Base-by-base conservation (phyloP, 768 basidiomycete species). In the Lactarius sanguifluus region DNA sequence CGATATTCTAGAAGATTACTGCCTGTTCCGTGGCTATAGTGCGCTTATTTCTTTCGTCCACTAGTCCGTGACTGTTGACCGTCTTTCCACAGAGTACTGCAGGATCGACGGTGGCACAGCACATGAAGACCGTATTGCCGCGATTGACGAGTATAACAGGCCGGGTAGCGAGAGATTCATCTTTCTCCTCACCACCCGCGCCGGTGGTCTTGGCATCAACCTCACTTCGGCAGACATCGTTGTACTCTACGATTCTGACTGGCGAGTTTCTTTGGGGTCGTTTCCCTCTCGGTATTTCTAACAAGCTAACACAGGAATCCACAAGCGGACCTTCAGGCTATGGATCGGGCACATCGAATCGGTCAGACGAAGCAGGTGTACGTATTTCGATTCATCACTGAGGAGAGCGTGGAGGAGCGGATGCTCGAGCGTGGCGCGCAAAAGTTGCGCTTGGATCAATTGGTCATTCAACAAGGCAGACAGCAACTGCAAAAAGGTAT, bases 321-420 rank as follows among this genome's bases (percentile, higher is more conserved):
- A 1, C 97, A 99, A 79, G 97, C 96, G 2, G 97, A 99, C 80
- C 78, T 99, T 56, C 97, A 99, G 75, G 97, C 97, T 5, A 98
- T 97, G 96, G 95, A 98, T 74, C 91, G 94, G 64, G 96, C 96
- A 0, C 95, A 96, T 79, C 91, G 94, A 64, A 96, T 96, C 68
- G 95, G 95, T 3, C 95, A 98, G 78, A 96, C 92, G 55, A 98
- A 96, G 78, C 95, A 98, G 77, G 96, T 97, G 23, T 96, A 94
- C 72, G 96, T 97, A 5, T 98, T 93, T 81, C 81, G 96, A n/a
- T 96, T 97, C 76, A 90, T 97, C 72, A 96, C 96, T 0, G 93
- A 96, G 78, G 92, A 91, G 57, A 95, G 93, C 64, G 96, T 97
- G 8, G 96, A 97, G 77, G 95, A 97, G 78, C 86, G 95, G 41